These are phyloP conservation scores for Aspergillus felis DNA, from an alignment of 2,329 filamentous ascomycete species.

Conservation along the genomic window DNA sequence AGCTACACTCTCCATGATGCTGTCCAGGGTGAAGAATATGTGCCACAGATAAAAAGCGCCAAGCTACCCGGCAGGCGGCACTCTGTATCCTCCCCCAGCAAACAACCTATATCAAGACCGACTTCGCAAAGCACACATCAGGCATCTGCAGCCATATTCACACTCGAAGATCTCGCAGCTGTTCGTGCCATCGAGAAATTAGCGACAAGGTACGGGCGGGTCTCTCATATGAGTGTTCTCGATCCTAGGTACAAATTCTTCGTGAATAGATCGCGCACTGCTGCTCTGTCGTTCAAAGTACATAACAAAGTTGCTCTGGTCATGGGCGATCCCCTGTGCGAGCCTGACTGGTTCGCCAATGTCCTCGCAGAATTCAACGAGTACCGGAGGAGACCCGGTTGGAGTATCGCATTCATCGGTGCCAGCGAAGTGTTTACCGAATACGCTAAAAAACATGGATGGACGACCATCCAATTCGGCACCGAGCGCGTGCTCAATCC, in stretches of 20 bases:
- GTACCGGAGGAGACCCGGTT: constrained; percentile 28
- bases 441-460: constrained; percentile 26
- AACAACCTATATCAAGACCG: not conserved
- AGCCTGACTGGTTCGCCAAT: constrained; percentile 16
- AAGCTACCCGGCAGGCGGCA: not conserved
- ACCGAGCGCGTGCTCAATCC: constrained; percentile 40
- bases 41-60: not conserved
- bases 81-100: not conserved
- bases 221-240: constrained; percentile 44
- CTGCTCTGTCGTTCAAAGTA: constrained; percentile 38
- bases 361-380: constrained; percentile 34
- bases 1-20: not conserved
- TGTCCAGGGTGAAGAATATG: not conserved
- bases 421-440: constrained; percentile 31
- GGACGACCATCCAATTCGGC: constrained; percentile 37
- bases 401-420: constrained; percentile 36
- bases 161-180: constrained; percentile 24
- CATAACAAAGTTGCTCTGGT: constrained; percentile 37
- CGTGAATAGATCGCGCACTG: constrained; percentile 32
- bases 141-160: not conserved
- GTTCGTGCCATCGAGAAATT: constrained; percentile 29
- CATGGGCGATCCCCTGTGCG: constrained; percentile 39
- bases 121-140: not conserved
- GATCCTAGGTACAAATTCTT: constrained; percentile 42
- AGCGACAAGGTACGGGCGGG: constrained; percentile 31